Conservation (phyloP, 164 flowering plant genomes). For the Akebia trifoliata region DNA sequence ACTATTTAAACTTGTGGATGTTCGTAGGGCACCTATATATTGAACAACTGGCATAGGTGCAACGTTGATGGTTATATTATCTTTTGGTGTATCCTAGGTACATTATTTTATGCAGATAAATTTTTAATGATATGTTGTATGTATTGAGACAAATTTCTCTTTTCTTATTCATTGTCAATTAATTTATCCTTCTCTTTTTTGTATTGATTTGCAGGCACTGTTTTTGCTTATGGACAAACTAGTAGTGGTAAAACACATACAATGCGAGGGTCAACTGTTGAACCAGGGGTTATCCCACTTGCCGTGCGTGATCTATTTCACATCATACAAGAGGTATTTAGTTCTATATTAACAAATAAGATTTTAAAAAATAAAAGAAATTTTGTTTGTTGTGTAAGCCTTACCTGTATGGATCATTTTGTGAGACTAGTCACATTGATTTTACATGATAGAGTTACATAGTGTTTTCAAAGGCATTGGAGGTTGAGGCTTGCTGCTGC, state of each 20-base stretch:
- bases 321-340: conserved; percentile 61
- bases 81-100: too few species aligned
- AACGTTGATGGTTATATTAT: too few species aligned
- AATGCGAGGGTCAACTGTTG: conserved; percentile 75
- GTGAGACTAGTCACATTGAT: too few species aligned
- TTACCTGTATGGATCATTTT: too few species aligned
- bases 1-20: too few species aligned
- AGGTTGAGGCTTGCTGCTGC: too few species aligned
- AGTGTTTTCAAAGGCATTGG: too few species aligned
- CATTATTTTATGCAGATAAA: neutral
- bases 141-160: neutral
- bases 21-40: too few species aligned
- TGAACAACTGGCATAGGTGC: too few species aligned
- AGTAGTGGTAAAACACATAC: conserved; percentile 96
- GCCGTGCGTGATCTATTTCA: conserved; percentile 74
- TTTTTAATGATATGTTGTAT: neutral
- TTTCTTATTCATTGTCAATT: neutral
- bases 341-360: neutral
- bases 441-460: too few species aligned
- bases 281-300: conserved; percentile 90
- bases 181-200: neutral
- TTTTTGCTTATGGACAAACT: conserved; percentile 98
- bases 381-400: neutral
- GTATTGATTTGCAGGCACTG: conserved; percentile 53
- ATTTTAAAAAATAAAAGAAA: neutral